A percentile compares a stretch with the other conserved stretches of the same genome.
These are phyloP conservation scores for Chlorella sorokiniana DNA, from an alignment of 139 green algal genomes.

Conservation along the genomic window DNA sequence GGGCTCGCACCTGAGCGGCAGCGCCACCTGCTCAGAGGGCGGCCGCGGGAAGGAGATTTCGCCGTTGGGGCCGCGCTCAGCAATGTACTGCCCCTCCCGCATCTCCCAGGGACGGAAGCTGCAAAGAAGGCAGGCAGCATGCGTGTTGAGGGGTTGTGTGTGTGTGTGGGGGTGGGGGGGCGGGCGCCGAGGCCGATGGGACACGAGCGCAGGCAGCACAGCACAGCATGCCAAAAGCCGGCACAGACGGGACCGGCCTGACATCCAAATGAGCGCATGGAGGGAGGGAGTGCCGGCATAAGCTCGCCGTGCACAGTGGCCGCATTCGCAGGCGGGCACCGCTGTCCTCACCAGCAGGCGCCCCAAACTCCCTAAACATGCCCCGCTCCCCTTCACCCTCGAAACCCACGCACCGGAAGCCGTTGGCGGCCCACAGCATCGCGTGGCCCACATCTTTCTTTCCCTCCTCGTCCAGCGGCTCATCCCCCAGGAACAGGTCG, in stretches of 20 bases:
- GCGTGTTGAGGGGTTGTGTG: background rate
- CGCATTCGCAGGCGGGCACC: too few species aligned
- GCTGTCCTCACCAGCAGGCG: too few species aligned
- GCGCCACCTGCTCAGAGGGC: background rate
- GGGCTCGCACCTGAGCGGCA: slow-evolving; percentile 23
- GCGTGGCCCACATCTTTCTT: slow-evolving; percentile 10
- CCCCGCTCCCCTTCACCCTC: too few species aligned
- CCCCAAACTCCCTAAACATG: too few species aligned
- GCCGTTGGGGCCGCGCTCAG: background rate
- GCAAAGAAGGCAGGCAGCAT: background rate
- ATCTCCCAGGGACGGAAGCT: slow-evolving; percentile 30
- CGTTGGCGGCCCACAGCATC: slow-evolving; percentile 40
- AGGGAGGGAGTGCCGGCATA: too few species aligned
- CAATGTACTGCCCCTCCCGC: background rate
- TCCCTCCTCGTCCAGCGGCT: slow-evolving; percentile 26
- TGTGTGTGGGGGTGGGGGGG: background rate
- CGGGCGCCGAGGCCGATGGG: background rate
- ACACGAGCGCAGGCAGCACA: too few species aligned
- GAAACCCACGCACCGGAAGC: slow-evolving; percentile 17
- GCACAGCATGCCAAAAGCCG: too few species aligned
- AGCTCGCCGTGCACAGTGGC: too few species aligned
- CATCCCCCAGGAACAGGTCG: slow-evolving; percentile 34
- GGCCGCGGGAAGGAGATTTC: background rate
- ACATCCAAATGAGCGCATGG: too few species aligned
- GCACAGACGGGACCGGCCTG: too few species aligned